These are phyloP conservation scores for Ascochyta fabae DNA, from an alignment of 2,329 filamentous ascomycete species.

Conservation along the genomic window DNA sequence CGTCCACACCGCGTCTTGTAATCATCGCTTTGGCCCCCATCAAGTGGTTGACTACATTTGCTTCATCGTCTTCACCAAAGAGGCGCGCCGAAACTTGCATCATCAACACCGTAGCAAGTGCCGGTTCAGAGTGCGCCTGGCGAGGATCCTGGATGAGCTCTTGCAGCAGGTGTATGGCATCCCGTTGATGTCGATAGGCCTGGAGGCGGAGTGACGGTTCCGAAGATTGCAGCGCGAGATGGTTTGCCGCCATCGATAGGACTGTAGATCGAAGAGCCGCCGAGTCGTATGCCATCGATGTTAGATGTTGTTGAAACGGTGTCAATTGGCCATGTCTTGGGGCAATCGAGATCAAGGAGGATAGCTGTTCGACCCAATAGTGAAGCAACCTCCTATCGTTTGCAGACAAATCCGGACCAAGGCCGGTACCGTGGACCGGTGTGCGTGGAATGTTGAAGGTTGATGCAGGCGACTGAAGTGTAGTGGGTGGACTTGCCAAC, in stretches of 20 bases:
- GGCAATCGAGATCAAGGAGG: constrained; percentile 33
- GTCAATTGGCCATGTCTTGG: constrained; percentile 26
- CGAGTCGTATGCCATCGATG: constrained; percentile 35
- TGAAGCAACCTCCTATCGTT: constrained; percentile 34
- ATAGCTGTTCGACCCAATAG: constrained; percentile 38
- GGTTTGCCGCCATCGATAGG: constrained; percentile 42
- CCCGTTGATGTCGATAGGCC: constrained; percentile 36
- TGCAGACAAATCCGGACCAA: constrained; percentile 22
- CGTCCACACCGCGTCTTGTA: constrained; percentile 16
- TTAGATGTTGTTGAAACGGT: constrained; percentile 38
- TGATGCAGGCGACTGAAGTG: constrained; percentile 17
- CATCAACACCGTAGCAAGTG: constrained; percentile 42
- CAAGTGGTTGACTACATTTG: constrained; percentile 37
- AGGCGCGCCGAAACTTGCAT: constrained; percentile 43
- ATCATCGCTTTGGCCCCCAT: constrained; percentile 43
- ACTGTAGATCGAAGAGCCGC: constrained; percentile 39
- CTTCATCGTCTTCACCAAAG: constrained; percentile 37
- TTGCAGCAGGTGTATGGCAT: constrained; percentile 38
- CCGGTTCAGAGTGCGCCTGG: constrained; percentile 27
- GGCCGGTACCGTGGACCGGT: constrained; percentile 5
- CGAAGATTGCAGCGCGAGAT: constrained; percentile 31
- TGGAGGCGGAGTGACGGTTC: constrained; percentile 30
- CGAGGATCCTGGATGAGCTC: constrained; percentile 31
- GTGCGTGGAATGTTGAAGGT: constrained; percentile 14
- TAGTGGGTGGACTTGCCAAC: constrained; percentile 1